Percentiles rank a stretch among this genome's conserved stretches.
phyloP scores from a whole-genome alignment of 305 asterid species.

The Fraxinus sp. region DNA sequence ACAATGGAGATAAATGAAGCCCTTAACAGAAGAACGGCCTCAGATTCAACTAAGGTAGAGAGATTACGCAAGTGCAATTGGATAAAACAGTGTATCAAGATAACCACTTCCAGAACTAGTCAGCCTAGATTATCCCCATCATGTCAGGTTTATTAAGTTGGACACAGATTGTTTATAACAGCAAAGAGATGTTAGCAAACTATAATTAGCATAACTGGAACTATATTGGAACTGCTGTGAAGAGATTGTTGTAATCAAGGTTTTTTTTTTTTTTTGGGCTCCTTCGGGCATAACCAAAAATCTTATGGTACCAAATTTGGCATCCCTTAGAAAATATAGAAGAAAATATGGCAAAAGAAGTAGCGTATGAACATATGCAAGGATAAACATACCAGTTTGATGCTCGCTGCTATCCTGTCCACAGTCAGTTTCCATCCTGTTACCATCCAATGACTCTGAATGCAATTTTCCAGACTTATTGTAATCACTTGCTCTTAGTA shows the following conservation, averaged over 20 bases:
- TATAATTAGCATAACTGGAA: neutral
- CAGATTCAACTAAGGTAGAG: neutral
- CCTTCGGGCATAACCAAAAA: neutral
- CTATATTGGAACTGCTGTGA: neutral
- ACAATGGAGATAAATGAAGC: neutral
- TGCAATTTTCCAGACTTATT: slow-evolving; percentile 31
- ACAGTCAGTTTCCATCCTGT: slow-evolving; percentile 19
- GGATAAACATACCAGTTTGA: slow-evolving; percentile 34
- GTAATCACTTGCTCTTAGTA: slow-evolving; percentile 34
- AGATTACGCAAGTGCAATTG: neutral
- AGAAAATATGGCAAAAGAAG: slow-evolving; percentile 1
- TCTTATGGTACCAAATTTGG: slow-evolving; percentile 11
- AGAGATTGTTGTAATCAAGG: neutral
- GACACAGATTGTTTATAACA: neutral
- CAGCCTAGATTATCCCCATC: neutral
- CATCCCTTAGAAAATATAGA: neutral
- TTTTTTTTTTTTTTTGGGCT: neutral
- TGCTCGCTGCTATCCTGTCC: slow-evolving; percentile 28
- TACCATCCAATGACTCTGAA: slow-evolving; percentile 23
- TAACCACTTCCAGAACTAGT: slow-evolving; percentile 1
- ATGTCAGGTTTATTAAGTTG: slow-evolving; percentile 7
- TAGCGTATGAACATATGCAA: neutral
- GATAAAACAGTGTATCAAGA: neutral
- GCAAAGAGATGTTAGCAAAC: neutral
- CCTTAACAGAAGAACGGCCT: neutral